Percentiles rank a stretch among this genome's conserved stretches.
phyloP scores from a whole-genome alignment of 805 yeast species.

The Ogataea nitratoaversa region DNA sequence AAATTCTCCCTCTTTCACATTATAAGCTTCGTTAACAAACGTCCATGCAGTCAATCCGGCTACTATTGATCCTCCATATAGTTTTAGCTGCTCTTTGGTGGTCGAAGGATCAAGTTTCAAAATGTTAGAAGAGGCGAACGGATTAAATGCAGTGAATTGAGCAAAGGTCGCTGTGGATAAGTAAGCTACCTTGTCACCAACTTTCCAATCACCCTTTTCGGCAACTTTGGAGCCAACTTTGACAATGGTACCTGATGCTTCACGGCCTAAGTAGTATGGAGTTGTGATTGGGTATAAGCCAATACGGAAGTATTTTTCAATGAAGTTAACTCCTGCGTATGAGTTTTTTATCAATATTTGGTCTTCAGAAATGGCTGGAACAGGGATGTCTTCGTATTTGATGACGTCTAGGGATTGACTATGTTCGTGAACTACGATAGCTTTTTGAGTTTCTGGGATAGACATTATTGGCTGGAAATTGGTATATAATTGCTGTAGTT shows the following conservation, averaged over 20 bases:
- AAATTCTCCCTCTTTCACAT: conserved; percentile 64
- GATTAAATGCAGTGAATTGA: conserved; percentile 57
- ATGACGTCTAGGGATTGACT: conserved; percentile 62
- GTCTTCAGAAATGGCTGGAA: conserved; percentile 51
- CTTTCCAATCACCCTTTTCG: conserved; percentile 34
- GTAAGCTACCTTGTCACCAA: conserved; percentile 73
- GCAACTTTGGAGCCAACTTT: conserved; percentile 57
- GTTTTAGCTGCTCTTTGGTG: conserved; percentile 45
- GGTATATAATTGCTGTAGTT: too few relatives aligned
- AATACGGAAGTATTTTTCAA: conserved; percentile 76
- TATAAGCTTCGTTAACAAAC: conserved; percentile 60
- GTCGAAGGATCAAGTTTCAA: conserved; percentile 46
- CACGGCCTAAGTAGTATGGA: conserved; percentile 70
- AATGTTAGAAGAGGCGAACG: conserved; percentile 26
- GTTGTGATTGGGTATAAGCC: conserved; percentile 61
- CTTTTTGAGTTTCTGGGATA: conserved; percentile 56
- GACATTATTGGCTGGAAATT: too few relatives aligned
- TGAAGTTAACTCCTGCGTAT: conserved; percentile 77
- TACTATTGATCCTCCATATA: conserved; percentile 56
- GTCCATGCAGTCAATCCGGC: conserved; percentile 82
- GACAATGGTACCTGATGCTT: conserved; percentile 66
- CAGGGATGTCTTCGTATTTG: conserved; percentile 51
- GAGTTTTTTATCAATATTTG: conserved; percentile 70
- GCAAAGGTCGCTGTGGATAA: conserved; percentile 56
- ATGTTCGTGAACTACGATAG: conserved; percentile 45